These are phyloP conservation scores for Hypoxylon trugodes DNA, from an alignment of 495 filamentous ascomycete species.

Conservation along the genomic window DNA sequence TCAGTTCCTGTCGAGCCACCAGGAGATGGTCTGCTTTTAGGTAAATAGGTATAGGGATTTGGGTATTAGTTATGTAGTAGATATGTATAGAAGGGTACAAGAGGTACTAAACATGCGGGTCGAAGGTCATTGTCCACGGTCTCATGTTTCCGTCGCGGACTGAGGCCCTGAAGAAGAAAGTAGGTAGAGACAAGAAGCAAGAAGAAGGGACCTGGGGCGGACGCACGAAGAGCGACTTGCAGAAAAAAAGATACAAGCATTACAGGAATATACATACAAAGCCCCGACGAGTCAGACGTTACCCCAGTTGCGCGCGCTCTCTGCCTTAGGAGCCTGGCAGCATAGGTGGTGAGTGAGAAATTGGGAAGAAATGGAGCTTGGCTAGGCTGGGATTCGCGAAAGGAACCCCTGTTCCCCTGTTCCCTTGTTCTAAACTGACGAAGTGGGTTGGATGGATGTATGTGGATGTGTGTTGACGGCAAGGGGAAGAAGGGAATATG, in stretches of 20 bases:
- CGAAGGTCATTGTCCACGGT: slow-evolving; percentile 15
- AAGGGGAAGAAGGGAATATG: slow-evolving; percentile 18
- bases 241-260: slow-evolving; percentile 1
- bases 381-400: slow-evolving; percentile 31
- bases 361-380: slow-evolving; percentile 15
- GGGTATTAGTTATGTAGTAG: slow-evolving; percentile 11
- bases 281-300: slow-evolving; percentile 25
- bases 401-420: too few species aligned
- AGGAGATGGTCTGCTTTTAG: slow-evolving; percentile 6
- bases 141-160: slow-evolving; percentile 30
- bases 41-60: slow-evolving; percentile 7
- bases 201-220: background rate
- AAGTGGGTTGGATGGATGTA: slow-evolving; percentile 29
- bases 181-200: too few species aligned
- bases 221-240: slow-evolving; percentile 7
- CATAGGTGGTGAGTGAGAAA: slow-evolving; percentile 15
- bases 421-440: slow-evolving; percentile 27
- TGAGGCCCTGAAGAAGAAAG: slow-evolving; percentile 7
- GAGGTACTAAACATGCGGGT: slow-evolving; percentile 2
- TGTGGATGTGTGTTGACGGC: slow-evolving; percentile 16
- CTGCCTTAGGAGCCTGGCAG: too few species aligned
- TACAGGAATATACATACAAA: slow-evolving; percentile 6
- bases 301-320: too few species aligned
- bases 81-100: background rate
- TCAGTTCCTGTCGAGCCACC: slow-evolving; percentile 21